Conservation (phyloP, 108 stramenopile genomes). For the Halocafeteria seosinensis region DNA sequence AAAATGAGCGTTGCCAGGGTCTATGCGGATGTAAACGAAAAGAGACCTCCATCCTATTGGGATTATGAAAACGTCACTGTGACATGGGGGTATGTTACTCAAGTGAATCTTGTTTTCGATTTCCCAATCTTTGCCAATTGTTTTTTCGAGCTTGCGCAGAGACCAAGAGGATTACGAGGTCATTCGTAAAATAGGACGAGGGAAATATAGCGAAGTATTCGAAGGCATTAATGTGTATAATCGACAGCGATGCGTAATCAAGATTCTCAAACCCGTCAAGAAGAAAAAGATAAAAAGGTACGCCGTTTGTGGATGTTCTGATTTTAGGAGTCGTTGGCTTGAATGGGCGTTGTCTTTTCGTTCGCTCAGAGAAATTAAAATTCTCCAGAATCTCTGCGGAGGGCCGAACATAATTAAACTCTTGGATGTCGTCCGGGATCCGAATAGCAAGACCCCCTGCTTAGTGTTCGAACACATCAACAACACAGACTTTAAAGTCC, state of each 20-base stretch:
- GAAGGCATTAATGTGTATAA: conserved; percentile 84
- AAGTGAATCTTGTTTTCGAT: too few relatives aligned
- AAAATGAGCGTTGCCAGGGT: conserved; percentile 38
- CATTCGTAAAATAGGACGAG: conserved; percentile 91
- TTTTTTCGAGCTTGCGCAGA: too few relatives aligned
- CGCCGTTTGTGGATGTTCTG: too few relatives aligned
- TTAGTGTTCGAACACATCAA: conserved; percentile 97
- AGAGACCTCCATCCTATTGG: conserved; percentile 93
- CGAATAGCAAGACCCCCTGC: conserved; percentile 91
- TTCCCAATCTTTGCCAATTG: too few relatives aligned
- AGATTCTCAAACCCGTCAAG: conserved; percentile 99
- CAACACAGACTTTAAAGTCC: conserved; percentile 96
- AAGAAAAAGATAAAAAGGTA: conserved; percentile 99
- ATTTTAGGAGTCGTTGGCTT: not conserved
- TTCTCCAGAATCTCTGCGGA: conserved; percentile 97
- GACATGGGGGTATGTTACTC: conserved; percentile 62
- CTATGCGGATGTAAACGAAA: conserved; percentile 93
- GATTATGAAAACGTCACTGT: conserved; percentile 95
- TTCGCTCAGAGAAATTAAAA: conserved; percentile 87
- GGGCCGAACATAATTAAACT: conserved; percentile 97
- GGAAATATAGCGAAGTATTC: conserved; percentile 97
- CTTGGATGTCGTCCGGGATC: conserved; percentile 93
- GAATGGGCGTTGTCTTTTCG: too few relatives aligned
- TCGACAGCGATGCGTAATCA: conserved; percentile 90
- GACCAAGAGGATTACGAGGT: conserved; percentile 98